Base-by-base conservation (phyloP, 2,329 filamentous ascomycete genomes). In the Xylaria sp. region DNA sequence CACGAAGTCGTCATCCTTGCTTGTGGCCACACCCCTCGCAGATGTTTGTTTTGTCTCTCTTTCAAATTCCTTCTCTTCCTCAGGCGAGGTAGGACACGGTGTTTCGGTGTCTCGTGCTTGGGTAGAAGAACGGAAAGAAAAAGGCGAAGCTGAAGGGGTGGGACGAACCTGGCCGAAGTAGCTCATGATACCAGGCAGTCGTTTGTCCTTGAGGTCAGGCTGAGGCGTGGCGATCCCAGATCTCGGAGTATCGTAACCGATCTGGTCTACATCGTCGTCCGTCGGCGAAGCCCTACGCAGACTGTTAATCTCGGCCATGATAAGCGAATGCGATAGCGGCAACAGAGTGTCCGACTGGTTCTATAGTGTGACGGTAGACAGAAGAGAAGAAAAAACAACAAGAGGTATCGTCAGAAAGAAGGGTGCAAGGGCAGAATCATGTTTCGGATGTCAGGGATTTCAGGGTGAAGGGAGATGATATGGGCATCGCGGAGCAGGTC, bases 111-210 rank as follows among this genome's bases (percentile, higher is more conserved):
- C 78, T 76, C 77, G 76, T 78, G 80, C 75, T 80, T 80, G 76
- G 79, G 78, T 76, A 72, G 75, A 78, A 76, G 77, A 77, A 66
- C 45, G 57, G 74, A 79, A 80, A 74, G 78, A 75, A 74, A 78
- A 80, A 74, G 79, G 79, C 76, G 80, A 81, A 79, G 84, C 82
- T 86, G 87, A 87, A 90, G 90, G 89, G 85, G 88, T 89, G 86
- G 88, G 88, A 97, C 96, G 91, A 97, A 99, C 96, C 95, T 99
- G 96, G 85, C 91, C 92, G 88, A 98, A 97, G 87, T 96, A 97
- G 86, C 91, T 97, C 87, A 96, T 91, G 84, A 98, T 97, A 80
- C 94, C 93, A 74, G 96, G 96, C 79, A 97, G 86, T 83, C 96
- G 92, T 84, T 97, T 97, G 84, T 99, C 96, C 78, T 92, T 91